Evolutionary conservation across 2,329 filamentous ascomycete species (phyloP), one percentile per base, ranked within the genome.

Genomic region (Beauveria sp.): DNA sequence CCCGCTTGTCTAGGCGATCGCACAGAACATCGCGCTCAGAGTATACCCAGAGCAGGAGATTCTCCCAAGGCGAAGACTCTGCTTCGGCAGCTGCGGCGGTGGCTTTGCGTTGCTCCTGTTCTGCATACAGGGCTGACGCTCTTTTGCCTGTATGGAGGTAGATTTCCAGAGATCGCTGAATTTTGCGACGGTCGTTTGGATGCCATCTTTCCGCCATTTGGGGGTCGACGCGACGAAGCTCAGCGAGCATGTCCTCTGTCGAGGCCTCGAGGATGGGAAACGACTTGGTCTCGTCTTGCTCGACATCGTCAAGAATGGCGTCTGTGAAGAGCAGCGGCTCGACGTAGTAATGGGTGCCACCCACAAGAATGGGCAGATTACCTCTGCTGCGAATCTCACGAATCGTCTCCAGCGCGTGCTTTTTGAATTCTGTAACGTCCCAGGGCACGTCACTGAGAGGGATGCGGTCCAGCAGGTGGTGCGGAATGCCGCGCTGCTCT

Each of bases 311-410:
- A 18, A 77, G 66, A 18, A 82, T 81, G 65, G 92, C 86, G 40
- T 89, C 83, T 55, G 71, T 68, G 71, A 97, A 96, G 3, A 99
- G 80, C 18, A 99, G 80, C 1, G 91, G 86, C 68, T 97, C 92
- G 0, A 91, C 89, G 70, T 99, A 99, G 76, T 97, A 99, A 69
- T 96, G 91, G 12, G 93, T 96, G 9, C 94, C 94, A 28, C 94
- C 94, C 1, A 97, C 94, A 0, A 99, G 76, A 30, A 99, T 92
- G 0, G 94, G 94, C 14, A 97, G 73, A 64, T 88, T 90, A 0
- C 91, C 91, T 67, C 93, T 82, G 8, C 77, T 78, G 55, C 88
- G 83, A 59, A 99, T 96, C 47, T 94, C 90, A 26, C 82, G 76
- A 63, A 99, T 93, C 18, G 88, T 77, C 18, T 77, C 77, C 37